phyloP scores from a whole-genome alignment of 345 rosid genomes.

The Gossypioides kirkii region DNA sequence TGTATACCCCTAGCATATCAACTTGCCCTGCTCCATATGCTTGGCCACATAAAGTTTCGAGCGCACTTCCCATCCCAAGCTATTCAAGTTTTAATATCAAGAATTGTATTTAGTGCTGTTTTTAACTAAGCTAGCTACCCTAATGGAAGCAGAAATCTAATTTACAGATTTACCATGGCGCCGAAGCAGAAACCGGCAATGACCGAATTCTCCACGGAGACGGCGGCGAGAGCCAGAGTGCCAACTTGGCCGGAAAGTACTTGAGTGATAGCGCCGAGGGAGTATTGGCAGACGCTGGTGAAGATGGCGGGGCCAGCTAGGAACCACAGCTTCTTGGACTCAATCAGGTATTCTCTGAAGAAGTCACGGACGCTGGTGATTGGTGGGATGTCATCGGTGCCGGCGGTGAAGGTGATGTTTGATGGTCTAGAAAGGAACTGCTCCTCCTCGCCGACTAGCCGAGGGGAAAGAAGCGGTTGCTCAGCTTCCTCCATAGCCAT shows the following conservation, averaged over 20 bases:
- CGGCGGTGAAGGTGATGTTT: slow-evolving; percentile 33
- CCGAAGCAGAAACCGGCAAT: slow-evolving; percentile 93
- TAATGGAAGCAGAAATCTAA: background rate
- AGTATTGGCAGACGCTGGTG: slow-evolving; percentile 73
- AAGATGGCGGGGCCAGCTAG: slow-evolving; percentile 96
- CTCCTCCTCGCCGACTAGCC: background rate
- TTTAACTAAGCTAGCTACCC: too few relatives aligned
- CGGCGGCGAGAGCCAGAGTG: slow-evolving; percentile 72
- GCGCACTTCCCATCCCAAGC: slow-evolving; percentile 99
- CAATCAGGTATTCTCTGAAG: slow-evolving; percentile 45
- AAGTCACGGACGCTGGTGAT: slow-evolving; percentile 44
- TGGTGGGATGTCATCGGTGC: slow-evolving; percentile 57
- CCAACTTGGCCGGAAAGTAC: slow-evolving; percentile 75
- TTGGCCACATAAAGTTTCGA: slow-evolving; percentile 93
- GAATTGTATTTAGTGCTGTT: background rate
- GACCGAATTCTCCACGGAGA: slow-evolving; percentile 86
- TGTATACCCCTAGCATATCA: slow-evolving; percentile 84
- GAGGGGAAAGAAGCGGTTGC: slow-evolving; percentile 1
- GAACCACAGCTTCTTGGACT: slow-evolving; percentile 72
- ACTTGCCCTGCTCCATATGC: slow-evolving; percentile 84
- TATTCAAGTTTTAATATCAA: slow-evolving; percentile 14
- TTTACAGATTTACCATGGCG: slow-evolving; percentile 41
- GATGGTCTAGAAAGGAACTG: background rate
- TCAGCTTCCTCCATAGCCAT: background rate
- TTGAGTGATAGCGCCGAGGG: slow-evolving; percentile 93